Evolutionary conservation across 495 filamentous ascomycete species (phyloP).

Genomic region (Talaromyces stipitatus): DNA sequence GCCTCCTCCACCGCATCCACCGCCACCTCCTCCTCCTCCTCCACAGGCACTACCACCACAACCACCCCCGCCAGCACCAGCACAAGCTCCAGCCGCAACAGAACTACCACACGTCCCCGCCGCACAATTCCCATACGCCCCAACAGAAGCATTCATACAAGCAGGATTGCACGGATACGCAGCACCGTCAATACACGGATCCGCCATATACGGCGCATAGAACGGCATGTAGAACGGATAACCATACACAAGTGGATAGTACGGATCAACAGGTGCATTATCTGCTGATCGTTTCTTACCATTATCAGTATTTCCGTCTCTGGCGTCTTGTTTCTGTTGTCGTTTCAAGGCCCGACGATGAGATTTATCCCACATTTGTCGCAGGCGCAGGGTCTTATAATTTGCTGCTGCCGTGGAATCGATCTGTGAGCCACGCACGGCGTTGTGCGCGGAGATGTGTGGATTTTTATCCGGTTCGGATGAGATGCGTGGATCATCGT

Average conservation of each 20-base stretch:
- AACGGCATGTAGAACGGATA: constrained; percentile 45
- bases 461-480: constrained; percentile 53
- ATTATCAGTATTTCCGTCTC: constrained; percentile 27
- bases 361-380: constrained; percentile 54
- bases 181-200: constrained; percentile 30
- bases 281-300: constrained; percentile 21
- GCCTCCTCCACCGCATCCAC: constrained; percentile 2
- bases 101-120: constrained; percentile 43
- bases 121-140: constrained; percentile 37
- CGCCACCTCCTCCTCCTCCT: constrained; percentile 11
- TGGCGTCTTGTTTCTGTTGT: constrained; percentile 36
- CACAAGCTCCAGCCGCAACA: constrained; percentile 46
- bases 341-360: constrained; percentile 54
- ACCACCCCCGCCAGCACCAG: constrained; percentile 24
- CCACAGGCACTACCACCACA: constrained; percentile 12
- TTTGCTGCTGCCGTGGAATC: constrained; percentile 7
- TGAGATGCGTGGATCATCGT: constrained; percentile 46
- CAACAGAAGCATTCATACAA: constrained; percentile 35
- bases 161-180: constrained; percentile 36
- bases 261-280: constrained; percentile 15
- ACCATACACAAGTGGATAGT: constrained; percentile 32
- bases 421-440: constrained; percentile 22
- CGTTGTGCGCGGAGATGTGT: constrained; percentile 69
- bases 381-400: constrained; percentile 36
- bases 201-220: constrained; percentile 46